Base-by-base conservation (phyloP, 1,139 yeast species). In the Geotrichum fermentans region DNA sequence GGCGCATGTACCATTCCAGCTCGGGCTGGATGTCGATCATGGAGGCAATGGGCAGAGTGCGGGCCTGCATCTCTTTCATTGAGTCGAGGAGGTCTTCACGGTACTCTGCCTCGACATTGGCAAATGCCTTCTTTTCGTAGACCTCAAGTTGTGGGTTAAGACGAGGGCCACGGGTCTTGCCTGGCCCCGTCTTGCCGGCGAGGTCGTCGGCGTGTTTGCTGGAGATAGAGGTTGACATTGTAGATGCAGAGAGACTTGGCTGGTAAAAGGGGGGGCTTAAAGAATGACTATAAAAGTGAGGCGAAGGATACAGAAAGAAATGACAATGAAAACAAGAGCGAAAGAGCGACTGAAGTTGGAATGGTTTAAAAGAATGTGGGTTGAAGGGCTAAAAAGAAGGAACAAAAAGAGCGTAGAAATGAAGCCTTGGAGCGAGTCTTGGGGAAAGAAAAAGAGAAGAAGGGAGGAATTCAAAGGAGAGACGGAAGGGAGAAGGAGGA, bases 21-120 rank as follows among this genome's bases (percentile, higher is more conserved):
- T 90, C 97, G 0, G 97, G 97, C 67, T 90, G 98, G 54, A 83
- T 73, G 58, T 87, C 95, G 56, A 90, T 87, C 94, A 89, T 83
- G 36, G 80, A 40, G 3, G 69, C 58, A 53, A 65, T 68, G 13
- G 70, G 65, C 18, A 61, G 55, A 26, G 67, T 61, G 17, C 47
- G 43, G 35, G 51, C 46, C 55, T 67, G 70, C 58, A 69, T 52
- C 24, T 52, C 56, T 22, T 58, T 56, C 65, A 67, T 61, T 52
- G 69, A 70, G 35, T 55, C 56, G 22, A 66, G 57, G 30, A 69
- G 63, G 40, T 68, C 71, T n/a, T 64, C 61, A 45, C 59, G 58
- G 60, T 70, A 70, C 52, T 70, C 73, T 42, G 54, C 62, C 26
- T 49, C 48, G 11, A 42, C 39, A 2, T 40, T 44, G 10, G 18